Evolutionary conservation across 2,329 filamentous ascomycete genomes (phyloP), one percentile per base, ranked within the genome.

Genomic region (Trichoderma hamatum): DNA sequence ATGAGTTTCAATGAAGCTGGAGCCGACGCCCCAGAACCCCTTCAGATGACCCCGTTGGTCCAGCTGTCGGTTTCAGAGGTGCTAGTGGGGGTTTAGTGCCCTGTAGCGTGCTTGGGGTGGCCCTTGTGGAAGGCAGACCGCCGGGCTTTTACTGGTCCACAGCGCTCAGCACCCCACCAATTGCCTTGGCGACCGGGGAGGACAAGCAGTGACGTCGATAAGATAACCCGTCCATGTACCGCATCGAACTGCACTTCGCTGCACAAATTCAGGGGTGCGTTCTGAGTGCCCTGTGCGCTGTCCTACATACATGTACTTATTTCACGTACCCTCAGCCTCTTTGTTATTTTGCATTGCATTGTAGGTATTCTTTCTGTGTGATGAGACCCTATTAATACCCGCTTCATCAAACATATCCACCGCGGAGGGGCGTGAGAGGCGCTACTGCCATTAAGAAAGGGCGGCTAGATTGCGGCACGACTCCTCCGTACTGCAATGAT

Each of bases 51-150:
- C 67, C 46, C 46, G 60, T 58, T 69, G 68, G 60, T 28, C 63
- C 64, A 62, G 63, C 68, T 36, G 46, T 56, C 28, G 52, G 63
- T 70, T 70, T 70, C 68, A 70, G 68, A 68, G 68, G 43, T 64
- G 49, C 63, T 70, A 70, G 61, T 14, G 55, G 43, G 62, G 28
- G 68, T 60, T 46, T 67, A 70, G 68, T 39, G 68, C 24, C 36
- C 34, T 62, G 32, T 49, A 43, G 52, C n/a, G 36, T 26, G 51
- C 62, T 66, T 56, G 63, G 56, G 56, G 39, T 43, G 62, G 51
- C 6, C 51, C 49, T 52, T 19, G n/a, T 24, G 56, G 26, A 60
- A 62, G 66, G 66, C 66, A 55, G 66, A 68, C 34, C 55, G 21
- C 30, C 28, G 46, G 46, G 54, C 56, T 68, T 62, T 34, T 62